phyloP scores from a whole-genome alignment of 2,329 filamentous ascomycete genomes.

The Ophiostoma sp. region DNA sequence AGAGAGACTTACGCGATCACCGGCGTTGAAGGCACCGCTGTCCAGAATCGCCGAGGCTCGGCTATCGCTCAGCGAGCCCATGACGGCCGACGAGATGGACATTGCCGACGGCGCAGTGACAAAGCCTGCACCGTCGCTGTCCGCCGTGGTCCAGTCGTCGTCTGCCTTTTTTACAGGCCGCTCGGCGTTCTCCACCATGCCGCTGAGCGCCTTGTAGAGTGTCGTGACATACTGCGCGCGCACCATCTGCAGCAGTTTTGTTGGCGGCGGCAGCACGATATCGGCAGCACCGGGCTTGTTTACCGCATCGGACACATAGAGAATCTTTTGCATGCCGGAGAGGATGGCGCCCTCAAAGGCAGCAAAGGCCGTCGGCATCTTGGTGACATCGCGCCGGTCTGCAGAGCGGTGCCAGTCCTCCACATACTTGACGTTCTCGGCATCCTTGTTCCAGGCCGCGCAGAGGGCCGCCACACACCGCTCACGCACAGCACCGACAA shows the following conservation, averaged over 20 bases:
- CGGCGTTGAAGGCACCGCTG: slow-evolving; percentile 48
- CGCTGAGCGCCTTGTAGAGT: slow-evolving; percentile 86
- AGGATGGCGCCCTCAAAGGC: slow-evolving; percentile 80
- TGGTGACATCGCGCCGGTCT: slow-evolving; percentile 80
- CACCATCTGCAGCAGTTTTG: slow-evolving; percentile 86
- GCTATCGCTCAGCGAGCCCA: slow-evolving; percentile 27
- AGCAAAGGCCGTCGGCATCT: slow-evolving; percentile 81
- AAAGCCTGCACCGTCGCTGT: slow-evolving; percentile 35
- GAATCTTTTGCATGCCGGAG: slow-evolving; percentile 84
- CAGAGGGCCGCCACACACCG: slow-evolving; percentile 80
- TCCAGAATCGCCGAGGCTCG: slow-evolving; percentile 35
- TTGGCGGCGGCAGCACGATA: slow-evolving; percentile 77
- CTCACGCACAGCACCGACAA: slow-evolving; percentile 76
- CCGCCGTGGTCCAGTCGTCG: slow-evolving; percentile 53
- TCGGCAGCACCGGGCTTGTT: slow-evolving; percentile 65
- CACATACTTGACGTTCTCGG: slow-evolving; percentile 83
- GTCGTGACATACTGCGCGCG: slow-evolving; percentile 88
- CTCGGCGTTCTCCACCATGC: slow-evolving; percentile 96
- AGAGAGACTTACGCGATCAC: slow-evolving; percentile 47
- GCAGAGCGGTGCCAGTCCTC: slow-evolving; percentile 88
- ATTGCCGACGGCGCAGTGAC: slow-evolving; percentile 21
- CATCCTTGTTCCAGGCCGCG: slow-evolving; percentile 87
- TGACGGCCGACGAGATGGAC: slow-evolving; percentile 20
- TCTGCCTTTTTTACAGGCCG: slow-evolving; percentile 60
- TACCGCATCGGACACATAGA: slow-evolving; percentile 85